Evolutionary conservation across 768 basidiomycete species (phyloP).

Genomic region (Inosperma sp.): DNA sequence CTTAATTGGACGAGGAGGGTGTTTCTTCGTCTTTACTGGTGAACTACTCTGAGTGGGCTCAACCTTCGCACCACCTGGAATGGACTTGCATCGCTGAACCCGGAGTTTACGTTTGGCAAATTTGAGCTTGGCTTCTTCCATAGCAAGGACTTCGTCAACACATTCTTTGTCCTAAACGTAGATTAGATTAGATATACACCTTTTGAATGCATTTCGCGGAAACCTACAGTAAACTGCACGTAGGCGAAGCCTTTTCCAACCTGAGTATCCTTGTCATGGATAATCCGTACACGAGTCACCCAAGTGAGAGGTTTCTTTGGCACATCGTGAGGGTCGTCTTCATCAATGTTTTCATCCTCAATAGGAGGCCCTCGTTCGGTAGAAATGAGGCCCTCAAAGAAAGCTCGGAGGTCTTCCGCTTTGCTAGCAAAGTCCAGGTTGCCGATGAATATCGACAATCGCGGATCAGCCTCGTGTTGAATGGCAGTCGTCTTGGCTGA

Average conservation of each 20-base stretch:
- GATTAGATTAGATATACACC: not conserved
- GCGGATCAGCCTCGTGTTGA: constrained; percentile 56
- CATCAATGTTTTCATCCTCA: constrained; percentile 21
- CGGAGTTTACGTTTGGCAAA: constrained; percentile 92
- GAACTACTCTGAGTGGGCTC: constrained; percentile 9
- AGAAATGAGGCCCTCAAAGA: constrained; percentile 76
- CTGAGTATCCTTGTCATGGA: constrained; percentile 87
- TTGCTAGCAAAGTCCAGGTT: constrained; percentile 89
- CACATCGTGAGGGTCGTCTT: constrained; percentile 23
- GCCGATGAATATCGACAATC: constrained; percentile 83
- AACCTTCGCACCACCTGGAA: constrained; percentile 37
- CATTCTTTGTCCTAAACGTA: constrained; percentile 73
- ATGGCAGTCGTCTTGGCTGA: constrained; percentile 19
- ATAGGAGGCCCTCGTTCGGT: constrained; percentile 63
- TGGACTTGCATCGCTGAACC: constrained; percentile 85
- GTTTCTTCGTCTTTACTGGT: constrained; percentile 15
- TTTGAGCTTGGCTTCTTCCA: constrained; percentile 73
- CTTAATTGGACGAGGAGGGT: constrained; percentile 16
- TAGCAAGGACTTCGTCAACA: constrained; percentile 86
- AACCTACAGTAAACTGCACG: constrained; percentile 76
- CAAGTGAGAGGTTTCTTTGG: constrained; percentile 45
- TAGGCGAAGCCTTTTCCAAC: constrained; percentile 96
- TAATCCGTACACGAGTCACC: constrained; percentile 83
- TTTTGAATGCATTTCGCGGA: not conserved
- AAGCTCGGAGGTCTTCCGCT: constrained; percentile 83